These are phyloP conservation scores for Pleurotus citrinopileatus DNA, from an alignment of 768 basidiomycete genomes.

Conservation along the genomic window DNA sequence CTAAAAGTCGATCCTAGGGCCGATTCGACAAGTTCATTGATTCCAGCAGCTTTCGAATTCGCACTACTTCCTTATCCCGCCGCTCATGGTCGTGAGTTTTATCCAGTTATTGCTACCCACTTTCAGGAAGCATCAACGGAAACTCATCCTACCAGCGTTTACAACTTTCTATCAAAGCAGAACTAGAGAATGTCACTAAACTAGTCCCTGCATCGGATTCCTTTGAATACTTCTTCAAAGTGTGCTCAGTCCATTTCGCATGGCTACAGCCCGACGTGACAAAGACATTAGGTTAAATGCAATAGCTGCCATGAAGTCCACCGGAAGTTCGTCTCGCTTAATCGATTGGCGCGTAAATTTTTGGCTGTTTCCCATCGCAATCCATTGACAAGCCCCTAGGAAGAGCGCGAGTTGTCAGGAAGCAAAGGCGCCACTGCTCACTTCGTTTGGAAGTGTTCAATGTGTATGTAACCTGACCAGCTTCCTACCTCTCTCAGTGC, in stretches of 20 bases:
- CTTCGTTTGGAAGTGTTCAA: slow-evolving; percentile 78
- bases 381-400: slow-evolving; percentile 36
- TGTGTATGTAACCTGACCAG: slow-evolving; percentile 40
- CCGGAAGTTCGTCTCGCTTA: slow-evolving; percentile 68
- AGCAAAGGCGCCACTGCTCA: slow-evolving; percentile 69
- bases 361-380: background rate
- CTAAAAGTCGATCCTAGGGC: no score
- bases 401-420: slow-evolving; percentile 61
- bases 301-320: slow-evolving; percentile 77
- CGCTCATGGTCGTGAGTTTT: no score
- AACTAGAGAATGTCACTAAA: slow-evolving; percentile 75
- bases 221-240: slow-evolving; percentile 79
- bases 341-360: slow-evolving; percentile 51
- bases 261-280: background rate
- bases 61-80: no score
- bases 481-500: background rate
- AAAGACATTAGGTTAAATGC: slow-evolving; percentile 58
- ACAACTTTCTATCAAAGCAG: slow-evolving; percentile 70
- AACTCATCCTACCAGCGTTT: no score
- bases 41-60: no score
- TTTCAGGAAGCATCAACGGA: no score
- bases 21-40: no score
- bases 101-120: no score
- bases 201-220: slow-evolving; percentile 61
- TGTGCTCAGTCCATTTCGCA: background rate